Conservation (phyloP, 1,284 basidiomycete genomes). For the Boletus sp. region DNA sequence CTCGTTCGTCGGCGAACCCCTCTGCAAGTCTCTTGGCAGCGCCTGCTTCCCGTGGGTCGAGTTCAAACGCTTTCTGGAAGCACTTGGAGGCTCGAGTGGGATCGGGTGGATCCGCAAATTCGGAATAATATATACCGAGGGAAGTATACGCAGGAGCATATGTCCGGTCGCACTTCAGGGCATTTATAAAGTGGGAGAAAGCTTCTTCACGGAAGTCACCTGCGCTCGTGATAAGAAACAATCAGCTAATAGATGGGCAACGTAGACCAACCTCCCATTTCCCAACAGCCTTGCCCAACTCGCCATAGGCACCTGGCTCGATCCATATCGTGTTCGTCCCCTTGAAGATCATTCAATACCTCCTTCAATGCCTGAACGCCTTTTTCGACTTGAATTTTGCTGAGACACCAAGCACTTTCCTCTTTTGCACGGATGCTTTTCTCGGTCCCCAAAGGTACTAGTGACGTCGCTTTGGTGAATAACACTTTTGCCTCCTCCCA, state of each 20-base stretch:
- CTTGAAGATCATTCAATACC: conserved; percentile 52
- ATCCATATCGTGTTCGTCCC: conserved; percentile 52
- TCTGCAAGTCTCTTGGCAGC: conserved; percentile 84
- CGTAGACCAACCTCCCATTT: conserved; percentile 57
- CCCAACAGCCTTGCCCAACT: conserved; percentile 77
- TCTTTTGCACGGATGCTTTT: conserved; percentile 70
- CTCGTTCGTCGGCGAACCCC: conserved; percentile 88
- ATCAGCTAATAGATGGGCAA: not conserved
- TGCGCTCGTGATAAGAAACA: conserved; percentile 22
- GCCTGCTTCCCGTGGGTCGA: conserved; percentile 84
- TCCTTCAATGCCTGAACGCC: conserved; percentile 56
- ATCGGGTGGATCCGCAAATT: conserved; percentile 71
- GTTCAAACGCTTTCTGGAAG: conserved; percentile 98
- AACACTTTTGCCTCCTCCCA: conserved; percentile 69
- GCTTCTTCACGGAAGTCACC: conserved; percentile 54
- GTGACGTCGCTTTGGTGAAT: conserved; percentile 53
- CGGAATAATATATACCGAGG: conserved; percentile 86
- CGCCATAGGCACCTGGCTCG: conserved; percentile 82
- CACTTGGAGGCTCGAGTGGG: conserved; percentile 87
- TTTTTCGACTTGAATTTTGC: conserved; percentile 51
- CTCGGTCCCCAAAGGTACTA: conserved; percentile 44
- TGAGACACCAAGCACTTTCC: conserved; percentile 84
- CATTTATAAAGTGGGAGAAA: conserved; percentile 78
- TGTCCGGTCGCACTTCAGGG: conserved; percentile 72
- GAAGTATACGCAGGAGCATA: conserved; percentile 94